Base-by-base conservation (phyloP, 306 rosid genomes). In the Malus fusca region DNA sequence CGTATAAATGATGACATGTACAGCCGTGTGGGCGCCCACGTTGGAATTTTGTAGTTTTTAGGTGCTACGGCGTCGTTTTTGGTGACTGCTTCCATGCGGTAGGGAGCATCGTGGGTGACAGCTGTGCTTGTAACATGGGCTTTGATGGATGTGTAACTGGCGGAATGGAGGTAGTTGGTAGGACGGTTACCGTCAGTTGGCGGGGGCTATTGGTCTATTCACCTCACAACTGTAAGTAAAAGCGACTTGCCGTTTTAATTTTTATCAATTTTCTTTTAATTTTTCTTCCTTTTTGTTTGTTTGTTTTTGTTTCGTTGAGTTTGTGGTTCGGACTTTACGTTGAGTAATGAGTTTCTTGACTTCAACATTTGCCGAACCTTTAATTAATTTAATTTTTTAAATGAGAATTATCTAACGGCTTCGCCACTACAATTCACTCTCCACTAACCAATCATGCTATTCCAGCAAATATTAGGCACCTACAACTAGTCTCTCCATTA, bases 351-450 rank as follows among this genome's bases (percentile, higher is more conserved):
- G 66, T 13, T 25, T 61, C 33, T 61, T 61, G 19, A 61, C 33
- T 5, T 61, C 35, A 61, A 25, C 19, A 5, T 5, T 23, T 13
- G 35, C 66, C 35, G 21, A 61, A 13, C 66, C 3, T 61, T 37
- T 37, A 37, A 1, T 7, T 37, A 0, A 1, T 7, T 7, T 6
- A 1, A 6, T 37, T 37, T 7, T 6, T 1, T 37, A 6, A 37
- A 37, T 0, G 42, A 2, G 0, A 37, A 37, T 37, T 1, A 7
- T 37, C 7, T 7, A 0, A 0, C 9, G 0, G 42, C 2, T 37
- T 7, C 9, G 4, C 42, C 42, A 37, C 10, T 0, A 8, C 42
- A 37, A 31, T 25, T 23, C 43, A 4, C 68, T 21, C 14, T 8
- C 44, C 68, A 31, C 44, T 64, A 31, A 3, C 44, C 4, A 18